A percentile compares a stretch with the other conserved stretches of the same genome.
Evolutionary conservation across 108 stramenopile species (phyloP).

Genomic region (Parietichytrium sp.): DNA sequence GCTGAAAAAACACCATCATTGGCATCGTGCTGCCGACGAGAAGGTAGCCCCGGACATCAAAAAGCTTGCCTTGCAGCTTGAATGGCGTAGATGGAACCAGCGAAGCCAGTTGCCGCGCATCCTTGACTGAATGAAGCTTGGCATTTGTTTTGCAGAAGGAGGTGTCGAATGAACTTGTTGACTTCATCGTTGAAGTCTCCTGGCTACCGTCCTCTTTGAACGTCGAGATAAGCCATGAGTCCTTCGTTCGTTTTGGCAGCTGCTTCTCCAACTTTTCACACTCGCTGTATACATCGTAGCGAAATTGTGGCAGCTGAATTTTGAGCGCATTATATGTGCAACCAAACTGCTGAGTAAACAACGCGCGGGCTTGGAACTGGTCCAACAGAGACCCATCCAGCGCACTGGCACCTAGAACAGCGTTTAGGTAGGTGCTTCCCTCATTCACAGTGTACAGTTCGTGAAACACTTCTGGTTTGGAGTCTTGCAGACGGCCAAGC

Average conservation of each 20-base stretch:
- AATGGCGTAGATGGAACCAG: neutral
- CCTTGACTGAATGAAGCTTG: neutral
- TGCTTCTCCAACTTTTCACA: slow-evolving; percentile 1
- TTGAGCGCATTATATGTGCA: slow-evolving; percentile 35
- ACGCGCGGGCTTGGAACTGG: neutral
- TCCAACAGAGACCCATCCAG: neutral
- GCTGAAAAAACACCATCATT: slow-evolving; percentile 27
- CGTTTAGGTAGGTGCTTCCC: slow-evolving; percentile 27
- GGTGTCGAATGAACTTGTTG: neutral
- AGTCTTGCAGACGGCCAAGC: neutral
- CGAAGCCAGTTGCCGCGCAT: neutral
- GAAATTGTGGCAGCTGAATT: slow-evolving; percentile 10
- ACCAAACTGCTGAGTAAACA: neutral
- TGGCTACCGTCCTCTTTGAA: neutral
- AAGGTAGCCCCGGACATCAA: slow-evolving; percentile 27
- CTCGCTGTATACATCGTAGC: neutral
- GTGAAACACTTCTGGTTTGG: neutral
- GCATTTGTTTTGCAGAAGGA: neutral
- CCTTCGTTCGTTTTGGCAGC: neutral
- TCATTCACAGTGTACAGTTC: neutral
- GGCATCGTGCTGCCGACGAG: slow-evolving; percentile 33
- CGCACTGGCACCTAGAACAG: neutral
- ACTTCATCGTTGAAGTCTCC: slow-evolving; percentile 9
- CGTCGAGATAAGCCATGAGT: slow-evolving; percentile 6
- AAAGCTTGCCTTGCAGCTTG: neutral